Percentiles rank a stretch among this genome's conserved stretches.
phyloP scores from a whole-genome alignment of 2,329 filamentous ascomycete genomes.

The Fusarium tricinctum region DNA sequence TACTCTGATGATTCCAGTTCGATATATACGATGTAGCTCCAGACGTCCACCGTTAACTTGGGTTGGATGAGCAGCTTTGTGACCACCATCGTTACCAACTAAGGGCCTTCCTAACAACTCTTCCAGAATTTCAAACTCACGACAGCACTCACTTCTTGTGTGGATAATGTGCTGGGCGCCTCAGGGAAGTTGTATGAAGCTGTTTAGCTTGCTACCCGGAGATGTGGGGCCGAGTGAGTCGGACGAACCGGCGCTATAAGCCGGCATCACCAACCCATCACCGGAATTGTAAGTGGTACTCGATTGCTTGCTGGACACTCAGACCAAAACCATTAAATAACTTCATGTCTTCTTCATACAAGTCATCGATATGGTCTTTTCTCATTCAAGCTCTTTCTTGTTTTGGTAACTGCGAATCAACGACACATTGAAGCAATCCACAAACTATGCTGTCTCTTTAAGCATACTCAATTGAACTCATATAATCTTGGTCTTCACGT shows the following conservation, averaged over 20 bases:
- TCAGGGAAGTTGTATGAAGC: background rate
- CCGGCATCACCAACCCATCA: background rate
- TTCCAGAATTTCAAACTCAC: background rate
- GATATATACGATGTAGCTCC: background rate
- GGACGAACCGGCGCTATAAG: background rate
- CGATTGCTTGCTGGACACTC: background rate
- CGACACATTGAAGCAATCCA: background rate
- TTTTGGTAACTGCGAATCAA: background rate
- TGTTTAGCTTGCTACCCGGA: background rate
- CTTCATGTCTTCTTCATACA: background rate
- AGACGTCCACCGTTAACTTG: too few species aligned
- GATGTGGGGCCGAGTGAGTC: slow-evolving; percentile 8
- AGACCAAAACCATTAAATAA: background rate
- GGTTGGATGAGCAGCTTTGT: too few species aligned
- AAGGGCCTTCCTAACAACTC: background rate
- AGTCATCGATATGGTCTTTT: background rate
- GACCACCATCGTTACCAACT: too few species aligned
- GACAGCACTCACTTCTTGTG: too few species aligned
- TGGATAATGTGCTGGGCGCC: background rate
- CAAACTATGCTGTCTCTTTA: background rate
- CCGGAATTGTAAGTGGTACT: background rate
- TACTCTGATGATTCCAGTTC: background rate
- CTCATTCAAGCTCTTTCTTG: background rate
- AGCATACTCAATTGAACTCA: background rate
- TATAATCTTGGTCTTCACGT: background rate